phyloP scores from a whole-genome alignment of 2,329 filamentous ascomycete species.

The Parastagonospora nodorum region DNA sequence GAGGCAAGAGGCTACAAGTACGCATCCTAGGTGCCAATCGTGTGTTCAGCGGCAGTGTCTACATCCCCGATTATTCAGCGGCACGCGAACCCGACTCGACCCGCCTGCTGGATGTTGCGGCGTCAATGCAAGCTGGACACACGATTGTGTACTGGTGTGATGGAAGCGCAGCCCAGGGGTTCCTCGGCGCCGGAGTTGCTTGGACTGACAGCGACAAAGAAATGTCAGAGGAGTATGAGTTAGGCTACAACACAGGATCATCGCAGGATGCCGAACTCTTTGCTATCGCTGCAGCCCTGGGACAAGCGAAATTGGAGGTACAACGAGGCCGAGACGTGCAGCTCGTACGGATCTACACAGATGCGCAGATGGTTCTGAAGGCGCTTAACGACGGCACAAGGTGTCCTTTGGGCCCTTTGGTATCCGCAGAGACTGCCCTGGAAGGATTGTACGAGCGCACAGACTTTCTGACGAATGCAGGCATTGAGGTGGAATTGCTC shows the following conservation, averaged over 20 bases:
- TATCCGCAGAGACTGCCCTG: neutral
- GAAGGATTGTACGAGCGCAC: neutral
- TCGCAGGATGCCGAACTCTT: constrained; percentile 8
- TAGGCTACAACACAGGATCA: neutral
- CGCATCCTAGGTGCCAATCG: too few relatives aligned
- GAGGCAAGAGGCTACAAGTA: too few relatives aligned
- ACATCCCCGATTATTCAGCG: too few relatives aligned
- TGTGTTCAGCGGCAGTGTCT: too few relatives aligned
- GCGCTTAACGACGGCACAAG: neutral
- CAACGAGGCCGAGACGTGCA: neutral
- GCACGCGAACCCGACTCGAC: too few relatives aligned
- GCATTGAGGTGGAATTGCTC: constrained; percentile 2
- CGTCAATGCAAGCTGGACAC: too few relatives aligned
- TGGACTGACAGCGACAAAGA: too few relatives aligned
- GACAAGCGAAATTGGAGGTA: neutral
- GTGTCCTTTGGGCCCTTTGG: neutral
- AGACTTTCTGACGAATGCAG: neutral
- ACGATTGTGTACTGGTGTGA: too few relatives aligned
- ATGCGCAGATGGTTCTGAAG: neutral
- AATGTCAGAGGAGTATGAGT: too few relatives aligned
- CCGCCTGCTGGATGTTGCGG: too few relatives aligned
- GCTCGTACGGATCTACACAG: constrained; percentile 10
- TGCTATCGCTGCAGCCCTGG: constrained; percentile 11
- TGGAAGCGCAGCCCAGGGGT: too few relatives aligned
- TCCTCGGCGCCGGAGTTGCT: too few relatives aligned